Conservation (phyloP, 108 stramenopile genomes). For the Discostella pseudostelligera region DNA sequence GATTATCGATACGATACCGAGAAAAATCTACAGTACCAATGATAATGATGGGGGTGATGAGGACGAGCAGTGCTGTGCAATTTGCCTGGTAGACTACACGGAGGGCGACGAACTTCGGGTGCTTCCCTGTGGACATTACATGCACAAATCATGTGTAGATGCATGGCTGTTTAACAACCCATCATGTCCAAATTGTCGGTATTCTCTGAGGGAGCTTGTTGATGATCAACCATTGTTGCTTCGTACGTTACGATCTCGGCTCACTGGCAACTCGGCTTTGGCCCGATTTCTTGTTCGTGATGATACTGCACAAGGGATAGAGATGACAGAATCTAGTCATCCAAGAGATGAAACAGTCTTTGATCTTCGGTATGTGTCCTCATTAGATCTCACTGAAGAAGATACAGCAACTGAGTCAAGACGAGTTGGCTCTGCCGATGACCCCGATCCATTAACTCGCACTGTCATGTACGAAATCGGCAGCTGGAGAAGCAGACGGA, state of each 20-base stretch:
- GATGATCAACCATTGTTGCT: constrained; percentile 47
- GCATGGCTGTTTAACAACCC: constrained; percentile 52
- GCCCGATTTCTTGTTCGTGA: constrained; percentile 25
- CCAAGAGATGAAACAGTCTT: constrained; percentile 9
- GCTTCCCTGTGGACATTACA: constrained; percentile 56
- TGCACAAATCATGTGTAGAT: constrained; percentile 63
- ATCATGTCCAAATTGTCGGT: constrained; percentile 45
- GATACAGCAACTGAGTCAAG: constrained; percentile 7
- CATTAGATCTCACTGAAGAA: constrained; percentile 24
- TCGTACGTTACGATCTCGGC: constrained; percentile 34
- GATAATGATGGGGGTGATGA: constrained; percentile 29
- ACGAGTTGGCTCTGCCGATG: not conserved
- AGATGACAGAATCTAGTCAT: constrained; percentile 14
- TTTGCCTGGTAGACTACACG: constrained; percentile 63
- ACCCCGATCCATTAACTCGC: constrained; percentile 1
- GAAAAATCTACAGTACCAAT: constrained; percentile 40
- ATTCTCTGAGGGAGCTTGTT: constrained; percentile 48
- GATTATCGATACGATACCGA: constrained; percentile 52
- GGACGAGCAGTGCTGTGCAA: constrained; percentile 55
- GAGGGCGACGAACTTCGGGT: constrained; percentile 59
- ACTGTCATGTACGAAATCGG: constrained; percentile 10
- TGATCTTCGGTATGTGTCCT: constrained; percentile 25
- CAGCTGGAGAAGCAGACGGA: constrained; percentile 22
- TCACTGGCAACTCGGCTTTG: constrained; percentile 25
- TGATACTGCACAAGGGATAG: constrained; percentile 17